These are phyloP conservation scores for Paraconiothyrium sp. DNA, from an alignment of 2,329 filamentous ascomycete genomes.

Conservation along the genomic window DNA sequence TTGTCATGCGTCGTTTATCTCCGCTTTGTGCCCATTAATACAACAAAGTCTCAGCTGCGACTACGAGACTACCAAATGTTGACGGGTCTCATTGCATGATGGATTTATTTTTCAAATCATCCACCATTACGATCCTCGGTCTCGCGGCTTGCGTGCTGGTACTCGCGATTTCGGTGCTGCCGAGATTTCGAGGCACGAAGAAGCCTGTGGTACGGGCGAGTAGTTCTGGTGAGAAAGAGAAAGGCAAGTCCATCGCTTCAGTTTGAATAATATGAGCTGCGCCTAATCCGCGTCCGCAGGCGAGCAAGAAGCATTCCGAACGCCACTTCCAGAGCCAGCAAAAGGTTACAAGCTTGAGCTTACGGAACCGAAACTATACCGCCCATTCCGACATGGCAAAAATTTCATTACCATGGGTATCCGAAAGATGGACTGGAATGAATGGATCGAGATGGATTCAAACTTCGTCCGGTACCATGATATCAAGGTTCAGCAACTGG, in stretches of 20 bases:
- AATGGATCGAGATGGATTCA: constrained; percentile 20
- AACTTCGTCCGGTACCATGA: constrained; percentile 17
- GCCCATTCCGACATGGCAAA: constrained; percentile 19
- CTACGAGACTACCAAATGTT: background rate
- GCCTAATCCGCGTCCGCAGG: background rate
- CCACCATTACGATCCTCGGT: background rate
- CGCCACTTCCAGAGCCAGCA: constrained; percentile 12
- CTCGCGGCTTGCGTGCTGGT: constrained; percentile 7
- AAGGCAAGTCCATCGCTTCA: background rate
- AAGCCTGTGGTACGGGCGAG: background rate
- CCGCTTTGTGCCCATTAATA: constrained; percentile 5
- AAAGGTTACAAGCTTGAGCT: constrained; percentile 12
- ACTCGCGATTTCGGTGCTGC: background rate
- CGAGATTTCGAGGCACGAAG: background rate
- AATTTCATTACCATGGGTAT: constrained; percentile 20
- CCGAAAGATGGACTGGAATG: constrained; percentile 17
- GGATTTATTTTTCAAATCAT: background rate
- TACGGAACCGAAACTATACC: constrained; percentile 13
- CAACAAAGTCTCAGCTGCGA: background rate
- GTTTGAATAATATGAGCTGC: background rate
- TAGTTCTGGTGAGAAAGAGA: constrained; percentile 5
- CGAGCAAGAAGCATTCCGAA: background rate
- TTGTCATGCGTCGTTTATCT: constrained; percentile 1
- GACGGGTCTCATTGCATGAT: background rate
- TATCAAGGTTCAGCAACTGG: constrained; percentile 11